A percentile compares a stretch with the other conserved stretches of the same genome.
These are phyloP conservation scores for Aspergillus hiratsukae DNA, from an alignment of 2,329 filamentous ascomycete genomes.

Conservation along the genomic window DNA sequence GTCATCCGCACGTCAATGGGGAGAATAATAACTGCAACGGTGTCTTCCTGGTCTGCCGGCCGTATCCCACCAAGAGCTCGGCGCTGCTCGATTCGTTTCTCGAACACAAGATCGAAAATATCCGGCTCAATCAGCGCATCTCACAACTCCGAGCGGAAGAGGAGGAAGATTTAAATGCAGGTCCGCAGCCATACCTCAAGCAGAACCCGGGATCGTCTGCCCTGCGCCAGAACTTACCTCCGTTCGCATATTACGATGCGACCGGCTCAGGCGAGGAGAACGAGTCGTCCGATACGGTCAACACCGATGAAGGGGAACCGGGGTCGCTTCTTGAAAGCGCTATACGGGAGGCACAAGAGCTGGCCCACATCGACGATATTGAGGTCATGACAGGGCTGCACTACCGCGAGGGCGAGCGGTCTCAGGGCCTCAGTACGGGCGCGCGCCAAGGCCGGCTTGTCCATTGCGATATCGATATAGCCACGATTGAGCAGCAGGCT, in stretches of 20 bases:
- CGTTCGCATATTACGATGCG: constrained; percentile 37
- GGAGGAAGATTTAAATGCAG: constrained; percentile 68
- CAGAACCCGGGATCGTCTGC: constrained; percentile 48
- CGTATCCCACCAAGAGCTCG: constrained; percentile 84
- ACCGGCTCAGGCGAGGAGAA: constrained; percentile 41
- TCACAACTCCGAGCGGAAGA: constrained; percentile 82
- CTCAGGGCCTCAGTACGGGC: constrained; percentile 81
- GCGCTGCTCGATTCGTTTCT: constrained; percentile 84
- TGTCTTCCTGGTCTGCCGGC: constrained; percentile 88
- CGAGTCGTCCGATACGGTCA: constrained; percentile 29
- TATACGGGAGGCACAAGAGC: constrained; percentile 72
- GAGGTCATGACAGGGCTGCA: constrained; percentile 87
- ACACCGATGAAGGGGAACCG: constrained; percentile 27
- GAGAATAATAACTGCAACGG: constrained; percentile 72
- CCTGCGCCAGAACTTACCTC: not conserved
- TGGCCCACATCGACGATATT: constrained; percentile 77
- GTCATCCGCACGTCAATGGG: constrained; percentile 79
- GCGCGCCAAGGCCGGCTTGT: constrained; percentile 75
- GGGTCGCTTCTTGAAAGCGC: constrained; percentile 68
- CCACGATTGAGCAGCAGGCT: constrained; percentile 65
- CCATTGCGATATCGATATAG: constrained; percentile 79
- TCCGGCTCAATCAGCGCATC: constrained; percentile 77
- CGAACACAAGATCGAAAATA: constrained; percentile 95
- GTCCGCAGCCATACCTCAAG: constrained; percentile 54
- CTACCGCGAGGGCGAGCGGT: constrained; percentile 84